Percentiles rank a stretch among this genome's conserved stretches.
These are phyloP conservation scores for Zea mays DNA, from an alignment of 176 grass and related monocot species.

Conservation along the genomic window DNA sequence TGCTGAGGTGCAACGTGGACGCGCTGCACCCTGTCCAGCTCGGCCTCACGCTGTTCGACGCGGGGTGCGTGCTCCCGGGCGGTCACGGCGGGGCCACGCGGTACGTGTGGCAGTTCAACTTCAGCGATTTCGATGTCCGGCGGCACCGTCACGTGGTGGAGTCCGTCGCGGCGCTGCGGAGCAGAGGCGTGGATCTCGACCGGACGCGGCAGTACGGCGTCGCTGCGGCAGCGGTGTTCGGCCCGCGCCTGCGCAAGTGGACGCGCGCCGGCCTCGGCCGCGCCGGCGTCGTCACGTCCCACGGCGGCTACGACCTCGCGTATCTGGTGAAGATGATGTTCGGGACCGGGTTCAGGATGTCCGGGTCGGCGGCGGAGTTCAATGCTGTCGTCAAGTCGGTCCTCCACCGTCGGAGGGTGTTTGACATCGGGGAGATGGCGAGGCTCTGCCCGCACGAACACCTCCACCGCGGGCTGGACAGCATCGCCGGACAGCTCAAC, in stretches of 20 bases:
- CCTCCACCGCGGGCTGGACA: constrained; percentile 30
- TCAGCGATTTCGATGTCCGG: constrained; percentile 37
- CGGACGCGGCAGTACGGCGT: constrained; percentile 3
- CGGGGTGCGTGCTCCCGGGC: background rate
- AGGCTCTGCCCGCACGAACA: background rate
- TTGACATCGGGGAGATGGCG: constrained; percentile 54
- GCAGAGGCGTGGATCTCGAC: constrained; percentile 38
- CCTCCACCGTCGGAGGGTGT: background rate
- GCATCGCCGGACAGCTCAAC: constrained; percentile 2
- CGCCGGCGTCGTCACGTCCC: constrained; percentile 34
- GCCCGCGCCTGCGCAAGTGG: constrained; percentile 24
- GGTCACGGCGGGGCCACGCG: background rate
- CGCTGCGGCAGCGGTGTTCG: background rate
- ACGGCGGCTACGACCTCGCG: constrained; percentile 36
- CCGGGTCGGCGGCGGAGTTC: constrained; percentile 23
- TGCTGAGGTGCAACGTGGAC: constrained; percentile 35
- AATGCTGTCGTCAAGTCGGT: background rate
- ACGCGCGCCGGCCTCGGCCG: constrained; percentile 22
- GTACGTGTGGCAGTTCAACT: constrained; percentile 53
- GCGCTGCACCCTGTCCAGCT: constrained; percentile 40
- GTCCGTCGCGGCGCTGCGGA: constrained; percentile 16
- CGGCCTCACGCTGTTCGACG: constrained; percentile 38
- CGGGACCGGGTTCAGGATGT: constrained; percentile 9
- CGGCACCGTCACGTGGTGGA: constrained; percentile 19
- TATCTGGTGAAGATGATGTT: constrained; percentile 43